A percentile compares a stretch with the other conserved stretches of the same genome.
Conservation (phyloP, 176 grass and related monocot genomes). For the Phyllostachys edulis region DNA sequence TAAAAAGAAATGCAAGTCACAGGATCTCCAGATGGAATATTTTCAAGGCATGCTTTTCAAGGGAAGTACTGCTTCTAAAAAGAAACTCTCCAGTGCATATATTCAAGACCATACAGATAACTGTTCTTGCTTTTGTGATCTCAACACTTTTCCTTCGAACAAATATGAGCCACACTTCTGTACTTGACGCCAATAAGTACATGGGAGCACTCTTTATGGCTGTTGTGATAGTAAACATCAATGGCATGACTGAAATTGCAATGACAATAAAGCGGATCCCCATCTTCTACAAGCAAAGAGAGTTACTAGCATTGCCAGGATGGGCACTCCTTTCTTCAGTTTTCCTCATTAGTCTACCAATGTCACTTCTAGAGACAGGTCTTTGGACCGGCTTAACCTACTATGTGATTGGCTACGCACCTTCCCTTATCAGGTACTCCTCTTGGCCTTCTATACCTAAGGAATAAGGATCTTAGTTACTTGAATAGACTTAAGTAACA, state of each 20-base stretch:
- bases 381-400: constrained; percentile 92
- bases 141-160: constrained; percentile 77
- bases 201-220: constrained; percentile 68
- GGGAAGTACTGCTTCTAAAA: constrained; percentile 75
- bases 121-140: constrained; percentile 70
- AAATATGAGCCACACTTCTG: constrained; percentile 64
- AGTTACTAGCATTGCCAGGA: constrained; percentile 76
- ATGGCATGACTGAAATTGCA: constrained; percentile 91
- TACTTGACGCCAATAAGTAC: constrained; percentile 80
- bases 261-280: constrained; percentile 92
- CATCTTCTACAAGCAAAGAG: constrained; percentile 93
- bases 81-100: constrained; percentile 87
- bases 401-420: constrained; percentile 81
- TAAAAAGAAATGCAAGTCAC: constrained; percentile 42
- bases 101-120: constrained; percentile 90
- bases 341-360: constrained; percentile 70
- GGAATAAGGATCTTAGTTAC: background rate
- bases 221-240: constrained; percentile 77
- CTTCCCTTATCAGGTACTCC: constrained; percentile 72
- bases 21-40: constrained; percentile 71
- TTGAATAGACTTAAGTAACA: constrained; percentile 14
- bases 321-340: constrained; percentile 86
- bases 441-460: constrained; percentile 2
- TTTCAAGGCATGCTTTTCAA: constrained; percentile 91
- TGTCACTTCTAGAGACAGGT: constrained; percentile 79